Conservation (phyloP, 1,139 yeast genomes). For the Magnusiomyces suaveolens region DNA sequence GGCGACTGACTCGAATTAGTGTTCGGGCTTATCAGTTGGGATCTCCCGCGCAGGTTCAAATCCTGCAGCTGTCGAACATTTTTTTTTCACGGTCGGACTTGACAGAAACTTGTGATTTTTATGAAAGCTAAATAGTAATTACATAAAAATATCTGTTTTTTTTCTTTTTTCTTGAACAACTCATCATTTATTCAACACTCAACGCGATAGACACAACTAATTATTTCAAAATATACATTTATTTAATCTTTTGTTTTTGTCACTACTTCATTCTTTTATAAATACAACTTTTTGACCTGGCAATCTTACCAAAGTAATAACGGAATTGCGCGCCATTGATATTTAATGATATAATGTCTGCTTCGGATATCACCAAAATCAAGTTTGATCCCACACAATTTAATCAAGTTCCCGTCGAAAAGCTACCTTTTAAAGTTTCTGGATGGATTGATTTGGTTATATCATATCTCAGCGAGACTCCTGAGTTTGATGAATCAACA, state of each 20-base stretch:
- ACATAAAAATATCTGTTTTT: slow-evolving; percentile 1
- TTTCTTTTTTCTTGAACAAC: background rate
- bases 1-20: slow-evolving; percentile 15
- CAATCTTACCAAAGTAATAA: too few species aligned
- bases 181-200: background rate
- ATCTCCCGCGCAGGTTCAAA: slow-evolving; percentile 18
- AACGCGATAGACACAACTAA: too few species aligned
- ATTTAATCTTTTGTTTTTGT: background rate
- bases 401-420: slow-evolving; percentile 19
- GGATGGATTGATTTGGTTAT: slow-evolving; percentile 20
- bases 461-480: slow-evolving; percentile 12
- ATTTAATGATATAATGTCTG: background rate
- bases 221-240: too few species aligned
- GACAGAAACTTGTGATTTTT: background rate
- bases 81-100: background rate
- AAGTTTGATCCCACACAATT: slow-evolving; percentile 19
- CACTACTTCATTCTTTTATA: too few species aligned
- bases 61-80: slow-evolving; percentile 16
- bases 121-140: background rate
- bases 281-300: too few species aligned
- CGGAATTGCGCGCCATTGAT: too few species aligned
- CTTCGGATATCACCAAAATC: slow-evolving; percentile 3
- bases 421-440: slow-evolving; percentile 19
- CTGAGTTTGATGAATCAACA: slow-evolving; percentile 15
- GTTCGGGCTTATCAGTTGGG: slow-evolving; percentile 15